Percentiles rank a stretch among this genome's conserved stretches.
phyloP scores from a whole-genome alignment of 108 stramenopile species.

The Skeletonema grethae region DNA sequence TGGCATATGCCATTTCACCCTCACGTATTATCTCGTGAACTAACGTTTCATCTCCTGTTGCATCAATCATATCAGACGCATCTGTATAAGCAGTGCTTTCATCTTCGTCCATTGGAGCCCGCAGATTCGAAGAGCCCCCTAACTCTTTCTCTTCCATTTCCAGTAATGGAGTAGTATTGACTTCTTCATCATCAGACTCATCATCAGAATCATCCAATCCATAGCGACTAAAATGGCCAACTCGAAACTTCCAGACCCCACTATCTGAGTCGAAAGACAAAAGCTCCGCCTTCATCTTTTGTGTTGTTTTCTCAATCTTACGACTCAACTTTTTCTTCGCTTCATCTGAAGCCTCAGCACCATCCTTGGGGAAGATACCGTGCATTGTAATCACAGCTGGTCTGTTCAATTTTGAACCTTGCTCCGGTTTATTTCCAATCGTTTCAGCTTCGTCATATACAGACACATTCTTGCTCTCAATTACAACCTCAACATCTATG shows the following conservation, averaged over 20 bases:
- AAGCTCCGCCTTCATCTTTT: constrained; percentile 82
- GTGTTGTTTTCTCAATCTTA: constrained; percentile 68
- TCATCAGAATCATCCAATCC: constrained; percentile 81
- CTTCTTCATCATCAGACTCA: constrained; percentile 20
- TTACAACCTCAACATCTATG: constrained; percentile 77
- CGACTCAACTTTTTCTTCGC: constrained; percentile 59
- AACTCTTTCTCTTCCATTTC: constrained; percentile 42
- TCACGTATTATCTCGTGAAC: constrained; percentile 31
- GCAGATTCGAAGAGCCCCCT: constrained; percentile 47
- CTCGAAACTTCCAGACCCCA: constrained; percentile 91
- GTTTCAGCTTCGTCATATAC: constrained; percentile 87
- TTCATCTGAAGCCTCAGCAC: constrained; percentile 55
- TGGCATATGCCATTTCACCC: constrained; percentile 45
- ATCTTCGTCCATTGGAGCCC: constrained; percentile 50
- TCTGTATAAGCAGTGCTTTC: constrained; percentile 41
- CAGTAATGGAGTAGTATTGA: constrained; percentile 35
- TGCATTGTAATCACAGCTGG: constrained; percentile 88
- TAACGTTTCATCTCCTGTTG: constrained; percentile 22
- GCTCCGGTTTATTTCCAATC: constrained; percentile 72
- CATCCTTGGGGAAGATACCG: constrained; percentile 69
- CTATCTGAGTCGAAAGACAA: constrained; percentile 70
- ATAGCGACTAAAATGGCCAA: constrained; percentile 94
- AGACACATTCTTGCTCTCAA: constrained; percentile 81
- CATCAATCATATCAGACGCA: constrained; percentile 17
- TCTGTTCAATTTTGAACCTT: constrained; percentile 87